Percentiles rank a stretch among this genome's conserved stretches.
phyloP scores from a whole-genome alignment of 306 rosid species.

The Phaseolus lunatus region DNA sequence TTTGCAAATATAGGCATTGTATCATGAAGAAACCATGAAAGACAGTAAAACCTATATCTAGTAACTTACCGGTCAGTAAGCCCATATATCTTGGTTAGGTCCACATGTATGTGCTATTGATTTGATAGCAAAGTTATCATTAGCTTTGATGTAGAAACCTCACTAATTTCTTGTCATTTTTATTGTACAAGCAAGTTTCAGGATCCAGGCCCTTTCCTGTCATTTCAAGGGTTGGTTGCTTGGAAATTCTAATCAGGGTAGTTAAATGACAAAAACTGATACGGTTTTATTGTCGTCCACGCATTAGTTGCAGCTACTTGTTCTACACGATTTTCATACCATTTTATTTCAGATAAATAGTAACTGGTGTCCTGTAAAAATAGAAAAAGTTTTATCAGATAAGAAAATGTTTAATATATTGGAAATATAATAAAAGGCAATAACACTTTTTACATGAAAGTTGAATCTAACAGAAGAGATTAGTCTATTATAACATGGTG shows the following conservation, averaged over 20 bases:
- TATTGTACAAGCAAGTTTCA: background rate
- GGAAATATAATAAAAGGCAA: too few species aligned
- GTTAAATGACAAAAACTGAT: slow-evolving; percentile 9
- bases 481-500: too few species aligned
- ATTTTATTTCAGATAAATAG: background rate
- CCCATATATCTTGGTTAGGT: slow-evolving; percentile 11
- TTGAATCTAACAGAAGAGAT: too few species aligned
- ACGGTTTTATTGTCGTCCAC: background rate
- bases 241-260: slow-evolving; percentile 10
- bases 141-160: slow-evolving; percentile 29
- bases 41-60: background rate
- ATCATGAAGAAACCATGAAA: slow-evolving; percentile 19
- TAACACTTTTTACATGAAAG: too few species aligned
- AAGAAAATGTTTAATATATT: too few species aligned
- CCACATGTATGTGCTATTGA: background rate
- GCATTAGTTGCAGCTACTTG: slow-evolving; percentile 25
- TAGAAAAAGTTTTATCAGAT: background rate
- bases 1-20: slow-evolving; percentile 20
- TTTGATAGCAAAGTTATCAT: background rate
- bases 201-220: background rate
- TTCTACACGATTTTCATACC: slow-evolving; percentile 2
- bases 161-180: slow-evolving; percentile 7
- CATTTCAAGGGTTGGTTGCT: slow-evolving; percentile 25
- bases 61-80: background rate
- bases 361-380: background rate